Evolutionary conservation across 164 flowering plant genomes (phyloP), one percentile per base, ranked within the genome.

Genomic region (Litsea cubeba): DNA sequence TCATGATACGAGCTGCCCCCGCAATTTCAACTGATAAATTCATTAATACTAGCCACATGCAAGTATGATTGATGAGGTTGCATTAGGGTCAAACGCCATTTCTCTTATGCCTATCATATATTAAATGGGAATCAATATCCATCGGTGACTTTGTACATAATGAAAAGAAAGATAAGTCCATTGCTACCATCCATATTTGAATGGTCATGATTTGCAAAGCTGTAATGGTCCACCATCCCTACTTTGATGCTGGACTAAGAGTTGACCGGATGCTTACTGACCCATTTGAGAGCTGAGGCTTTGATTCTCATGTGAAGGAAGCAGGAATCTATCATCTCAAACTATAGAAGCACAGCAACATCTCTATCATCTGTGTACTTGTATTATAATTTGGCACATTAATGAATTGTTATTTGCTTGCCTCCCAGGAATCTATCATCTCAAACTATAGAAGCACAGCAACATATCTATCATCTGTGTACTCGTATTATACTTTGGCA

Each of bases 1-100:
- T 82, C 15, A 76, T 87, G 83, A 90, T 94, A 76, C 81, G 76
- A 74, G 71, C 81, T 1, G 81, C 30, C 74, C 82, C 88, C 78
- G 73, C 82, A 3, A 72, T 71, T 65, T 46, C 82, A 28, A 69
- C 60, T 64, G 50, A 72, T 30, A 77, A 76, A 79, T 54, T 65
- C 74, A 71, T 64, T 74, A 70, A 23, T 22, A 54, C 25, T 68
- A 60, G 60, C 74, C 62, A 70, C 70, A 18, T 74, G 2, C 76
- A 75, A 50, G 82, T 79, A 40, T 40, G 46, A 40, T 40, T 8
- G 6, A 30, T 30, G 35, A 30, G 35, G 35, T 30, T 30, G 35
- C 35, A 30, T 30, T 30, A 30, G 5, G 35, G 35, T 30, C 35
- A 0, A 30, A 30, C 35, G 35, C 35, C 35, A 30, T 30, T 30